phyloP scores from a whole-genome alignment of 208 protist species.

The Acanthamoeba royreba region DNA sequence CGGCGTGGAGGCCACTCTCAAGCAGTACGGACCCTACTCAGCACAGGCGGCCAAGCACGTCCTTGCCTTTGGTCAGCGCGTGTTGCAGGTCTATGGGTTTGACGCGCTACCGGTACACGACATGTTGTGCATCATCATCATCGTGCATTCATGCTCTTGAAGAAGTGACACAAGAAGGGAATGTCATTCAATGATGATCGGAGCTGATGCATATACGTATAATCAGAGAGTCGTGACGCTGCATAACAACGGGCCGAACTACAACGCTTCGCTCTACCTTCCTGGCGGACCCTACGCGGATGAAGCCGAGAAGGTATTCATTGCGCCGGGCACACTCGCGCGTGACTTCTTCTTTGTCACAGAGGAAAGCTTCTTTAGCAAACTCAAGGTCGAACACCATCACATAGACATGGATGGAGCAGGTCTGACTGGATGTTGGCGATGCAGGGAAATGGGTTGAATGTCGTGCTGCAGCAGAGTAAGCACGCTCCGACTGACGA shows the following conservation, averaged over 20 bases:
- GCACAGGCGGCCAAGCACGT: neutral
- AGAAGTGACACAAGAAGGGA: no score
- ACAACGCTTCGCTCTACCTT: neutral
- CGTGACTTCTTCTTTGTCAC: conserved; percentile 3
- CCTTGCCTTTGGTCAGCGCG: neutral
- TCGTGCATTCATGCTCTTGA: no score
- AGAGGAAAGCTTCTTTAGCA: neutral
- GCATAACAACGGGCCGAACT: conserved; percentile 21
- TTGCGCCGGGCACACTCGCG: neutral
- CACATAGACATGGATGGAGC: neutral
- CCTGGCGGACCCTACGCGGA: neutral
- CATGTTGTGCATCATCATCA: neutral
- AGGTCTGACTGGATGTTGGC: neutral
- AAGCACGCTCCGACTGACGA: neutral
- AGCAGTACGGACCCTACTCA: neutral
- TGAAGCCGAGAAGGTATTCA: conserved; percentile 21
- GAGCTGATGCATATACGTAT: neutral
- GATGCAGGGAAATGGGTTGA: neutral
- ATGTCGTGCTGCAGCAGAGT: conserved; percentile 23
- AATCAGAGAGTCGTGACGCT: neutral
- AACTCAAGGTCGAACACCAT: neutral
- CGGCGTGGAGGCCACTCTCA: neutral
- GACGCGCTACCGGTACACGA: neutral
- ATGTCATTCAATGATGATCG: neutral
- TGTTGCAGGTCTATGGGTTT: neutral